These are phyloP conservation scores for Anisodus acutangulus DNA, from an alignment of 257 asterid species.

Conservation along the genomic window DNA sequence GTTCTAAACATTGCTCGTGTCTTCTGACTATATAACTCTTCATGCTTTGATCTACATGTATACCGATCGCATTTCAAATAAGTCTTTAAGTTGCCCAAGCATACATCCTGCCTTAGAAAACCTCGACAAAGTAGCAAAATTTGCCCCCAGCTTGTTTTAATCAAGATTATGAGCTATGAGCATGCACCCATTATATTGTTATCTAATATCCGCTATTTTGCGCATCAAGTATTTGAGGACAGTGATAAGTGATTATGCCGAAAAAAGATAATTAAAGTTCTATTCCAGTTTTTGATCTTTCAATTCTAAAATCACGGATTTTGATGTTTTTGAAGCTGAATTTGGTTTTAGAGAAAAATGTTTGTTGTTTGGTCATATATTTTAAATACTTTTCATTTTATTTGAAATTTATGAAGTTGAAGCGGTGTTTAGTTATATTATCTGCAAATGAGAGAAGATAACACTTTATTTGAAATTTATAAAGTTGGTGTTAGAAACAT, in stretches of 20 bases:
- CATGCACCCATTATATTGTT: background rate
- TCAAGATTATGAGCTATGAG: background rate
- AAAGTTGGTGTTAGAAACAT: too few species aligned
- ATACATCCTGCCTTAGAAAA: background rate
- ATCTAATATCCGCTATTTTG: background rate
- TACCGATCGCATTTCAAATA: background rate
- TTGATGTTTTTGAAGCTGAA: too few species aligned
- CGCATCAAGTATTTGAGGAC: too few species aligned
- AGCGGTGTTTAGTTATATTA: too few species aligned
- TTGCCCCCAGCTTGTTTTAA: background rate
- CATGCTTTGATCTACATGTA: background rate
- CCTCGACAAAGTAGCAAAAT: too few species aligned
- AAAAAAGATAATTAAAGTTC: background rate
- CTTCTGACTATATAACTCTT: background rate
- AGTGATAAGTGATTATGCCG: background rate
- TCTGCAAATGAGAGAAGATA: too few species aligned
- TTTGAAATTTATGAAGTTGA: too few species aligned
- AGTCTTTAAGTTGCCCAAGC: background rate
- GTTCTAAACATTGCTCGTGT: background rate
- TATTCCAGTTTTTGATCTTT: background rate
- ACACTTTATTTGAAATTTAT: too few species aligned
- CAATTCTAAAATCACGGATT: too few species aligned
- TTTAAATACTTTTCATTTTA: too few species aligned
- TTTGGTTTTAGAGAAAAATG: too few species aligned
- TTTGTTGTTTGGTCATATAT: too few species aligned